Base-by-base conservation (phyloP, 257 asterid species). In the Penstemon barbatus region DNA sequence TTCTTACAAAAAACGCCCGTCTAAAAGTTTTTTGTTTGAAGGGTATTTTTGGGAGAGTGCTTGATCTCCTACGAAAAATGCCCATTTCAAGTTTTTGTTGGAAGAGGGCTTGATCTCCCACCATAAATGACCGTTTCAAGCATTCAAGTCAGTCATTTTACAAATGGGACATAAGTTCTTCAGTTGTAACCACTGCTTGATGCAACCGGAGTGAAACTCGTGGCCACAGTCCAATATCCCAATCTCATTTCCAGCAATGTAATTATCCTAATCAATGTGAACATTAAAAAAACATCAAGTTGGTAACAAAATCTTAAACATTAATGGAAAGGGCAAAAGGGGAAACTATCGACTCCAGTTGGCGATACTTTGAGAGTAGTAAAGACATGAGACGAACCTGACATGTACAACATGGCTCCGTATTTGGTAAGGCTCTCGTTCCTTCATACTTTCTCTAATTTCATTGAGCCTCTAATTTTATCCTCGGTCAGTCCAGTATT, bases 361-460 rank as follows among this genome's bases (percentile, higher is more conserved):
- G 33, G 33, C 1, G 33, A 25, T 25, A 25, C 2, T 25, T 25
- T 12, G 49, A 11, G 38, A 8, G 13, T 38, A 48, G 52, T 9
- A 36, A 49, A 49, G 36, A 36, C 63, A 33, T 7, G 61, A 60
- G 7, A 25, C 82, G 72, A 54, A 92, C 98, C 95, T 80, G 97
- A 74, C 97, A 92, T 52, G 90, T 75, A 71, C 93, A 88, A 84
- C 98, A 92, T 3, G 97, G 95, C 72, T 88, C 97, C 73, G 75
- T 19, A 73, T 74, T 82, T 57, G 79, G 76, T 5, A 66, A 64
- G 41, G 73, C 48, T 57, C 75, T 70, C 4, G 65, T 11, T 10
- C 73, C 45, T 51, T 66, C 74, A 68, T 82, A 65, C 70, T 78
- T 88, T 40, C 85, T 62, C 72, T 78, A 89, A 70, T n/a, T 78